A percentile compares a stretch with the other conserved stretches of the same genome.
Conservation (phyloP, 129 eudicot species). For the Lactuca sativa region DNA sequence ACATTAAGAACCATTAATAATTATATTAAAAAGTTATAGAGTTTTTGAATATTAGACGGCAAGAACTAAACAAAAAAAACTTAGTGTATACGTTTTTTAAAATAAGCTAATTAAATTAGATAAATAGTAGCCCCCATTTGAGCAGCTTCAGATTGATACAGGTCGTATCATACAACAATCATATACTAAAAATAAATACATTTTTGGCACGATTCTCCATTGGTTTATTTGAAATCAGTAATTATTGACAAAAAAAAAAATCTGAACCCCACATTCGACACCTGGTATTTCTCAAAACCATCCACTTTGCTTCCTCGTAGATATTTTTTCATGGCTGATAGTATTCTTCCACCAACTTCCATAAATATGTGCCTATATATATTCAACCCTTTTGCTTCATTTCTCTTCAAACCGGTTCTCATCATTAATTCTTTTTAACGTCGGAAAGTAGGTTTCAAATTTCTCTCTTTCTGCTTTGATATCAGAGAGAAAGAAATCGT, state of each 20-base stretch:
- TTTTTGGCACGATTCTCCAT: neutral
- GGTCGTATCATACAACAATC: neutral
- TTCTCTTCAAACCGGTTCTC: constrained; percentile 24
- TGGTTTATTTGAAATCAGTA: constrained; percentile 1
- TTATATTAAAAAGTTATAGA: too few species aligned
- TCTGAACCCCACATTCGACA: constrained; percentile 26
- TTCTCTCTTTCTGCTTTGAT: constrained; percentile 36
- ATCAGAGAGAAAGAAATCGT: constrained; percentile 30
- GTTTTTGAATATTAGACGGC: too few species aligned
- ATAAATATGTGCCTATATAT: constrained; percentile 29
- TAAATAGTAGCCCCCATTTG: neutral
- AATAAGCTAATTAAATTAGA: too few species aligned
- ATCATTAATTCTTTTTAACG: constrained; percentile 13
- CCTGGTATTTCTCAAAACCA: constrained; percentile 33
- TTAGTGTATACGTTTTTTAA: too few species aligned
- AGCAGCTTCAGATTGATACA: neutral
- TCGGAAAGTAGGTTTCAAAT: constrained; percentile 29
- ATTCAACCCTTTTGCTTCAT: neutral
- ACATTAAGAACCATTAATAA: too few species aligned
- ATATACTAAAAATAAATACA: neutral
- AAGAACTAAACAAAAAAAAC: too few species aligned
- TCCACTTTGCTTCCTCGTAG: neutral
- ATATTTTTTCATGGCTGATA: constrained; percentile 34
- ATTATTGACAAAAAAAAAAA: constrained; percentile 3
- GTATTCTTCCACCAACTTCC: constrained; percentile 7